phyloP scores from a whole-genome alignment of 441 rosid genomes.

The Geranium incanum region DNA sequence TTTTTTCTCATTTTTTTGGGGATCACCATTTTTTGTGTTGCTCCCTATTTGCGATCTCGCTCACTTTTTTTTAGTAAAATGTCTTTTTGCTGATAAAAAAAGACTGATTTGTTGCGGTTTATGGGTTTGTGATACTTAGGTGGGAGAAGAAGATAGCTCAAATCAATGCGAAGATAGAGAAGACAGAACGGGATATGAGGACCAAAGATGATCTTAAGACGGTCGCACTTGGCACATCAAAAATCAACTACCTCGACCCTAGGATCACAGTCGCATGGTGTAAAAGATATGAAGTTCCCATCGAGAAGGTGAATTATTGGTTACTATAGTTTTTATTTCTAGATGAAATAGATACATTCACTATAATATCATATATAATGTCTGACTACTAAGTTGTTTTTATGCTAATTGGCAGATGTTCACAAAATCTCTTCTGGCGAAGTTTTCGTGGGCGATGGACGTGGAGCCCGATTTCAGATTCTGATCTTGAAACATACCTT shows the following conservation, averaged over 20 bases:
- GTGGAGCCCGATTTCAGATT: constrained; percentile 95
- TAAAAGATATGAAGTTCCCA: constrained; percentile 95
- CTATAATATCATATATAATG: too few species aligned
- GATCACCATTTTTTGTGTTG: too few species aligned
- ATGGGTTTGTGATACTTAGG: constrained; percentile 30
- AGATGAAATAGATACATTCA: constrained; percentile 2
- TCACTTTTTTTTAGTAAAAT: too few species aligned
- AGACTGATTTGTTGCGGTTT: constrained; percentile 14
- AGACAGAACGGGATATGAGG: constrained; percentile 73
- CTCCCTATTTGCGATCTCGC: too few species aligned
- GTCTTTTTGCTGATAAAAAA: background rate
- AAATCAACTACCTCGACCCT: constrained; percentile 95
- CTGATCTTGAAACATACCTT: constrained; percentile 30
- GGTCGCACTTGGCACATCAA: constrained; percentile 92
- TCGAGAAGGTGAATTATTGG: constrained; percentile 64
- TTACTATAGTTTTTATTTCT: background rate
- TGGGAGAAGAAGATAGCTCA: constrained; percentile 65
- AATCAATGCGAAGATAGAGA: constrained; percentile 64
- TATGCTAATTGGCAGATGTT: constrained; percentile 51
- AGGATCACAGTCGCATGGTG: constrained; percentile 98
- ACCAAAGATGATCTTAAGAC: constrained; percentile 91
- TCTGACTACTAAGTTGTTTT: background rate
- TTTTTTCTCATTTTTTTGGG: too few species aligned
- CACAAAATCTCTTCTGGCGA: constrained; percentile 88
- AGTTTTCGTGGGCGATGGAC: constrained; percentile 99